Percentiles rank a stretch among this genome's conserved stretches.
Conservation (phyloP, 352 stramenopile species). For the Phytophthora cactorum region DNA sequence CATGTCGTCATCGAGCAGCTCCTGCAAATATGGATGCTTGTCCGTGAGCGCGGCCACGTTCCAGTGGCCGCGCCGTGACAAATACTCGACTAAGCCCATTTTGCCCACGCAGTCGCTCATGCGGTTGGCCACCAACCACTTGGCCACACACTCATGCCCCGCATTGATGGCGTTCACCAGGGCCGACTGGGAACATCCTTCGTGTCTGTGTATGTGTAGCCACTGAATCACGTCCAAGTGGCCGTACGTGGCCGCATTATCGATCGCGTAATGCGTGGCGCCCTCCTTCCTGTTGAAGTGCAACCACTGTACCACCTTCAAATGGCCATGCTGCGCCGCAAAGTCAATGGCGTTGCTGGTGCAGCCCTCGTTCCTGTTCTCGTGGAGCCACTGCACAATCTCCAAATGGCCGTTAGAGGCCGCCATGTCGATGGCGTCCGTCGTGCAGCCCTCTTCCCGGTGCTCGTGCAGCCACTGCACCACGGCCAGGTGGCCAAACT, state of each 20-base stretch:
- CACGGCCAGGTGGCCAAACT: constrained; percentile 65
- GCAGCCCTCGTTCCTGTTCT: constrained; percentile 58
- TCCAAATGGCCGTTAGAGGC: constrained; percentile 59
- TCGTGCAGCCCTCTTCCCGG: constrained; percentile 60
- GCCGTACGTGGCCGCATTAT: constrained; percentile 60
- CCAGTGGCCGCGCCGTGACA: constrained; percentile 38
- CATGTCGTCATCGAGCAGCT: constrained; percentile 31
- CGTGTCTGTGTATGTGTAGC: constrained; percentile 54
- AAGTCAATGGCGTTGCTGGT: constrained; percentile 72
- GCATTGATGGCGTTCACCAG: constrained; percentile 66
- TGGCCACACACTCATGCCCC: constrained; percentile 57
- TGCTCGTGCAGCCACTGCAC: constrained; percentile 64
- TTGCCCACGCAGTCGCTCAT: constrained; percentile 47
- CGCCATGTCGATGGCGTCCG: constrained; percentile 74
- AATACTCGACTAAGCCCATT: constrained; percentile 44
- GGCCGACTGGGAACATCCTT: constrained; percentile 77
- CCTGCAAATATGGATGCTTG: constrained; percentile 41
- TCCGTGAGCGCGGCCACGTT: constrained; percentile 39
- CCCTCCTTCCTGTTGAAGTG: constrained; percentile 57
- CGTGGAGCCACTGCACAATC: constrained; percentile 72
- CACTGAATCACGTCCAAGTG: constrained; percentile 57
- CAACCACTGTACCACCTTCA: constrained; percentile 70
- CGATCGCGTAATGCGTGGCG: constrained; percentile 58
- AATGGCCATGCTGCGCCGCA: constrained; percentile 58
- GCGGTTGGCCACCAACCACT: constrained; percentile 59